Conservation (phyloP, 2,329 filamentous ascomycete species). For the Ascochyta fabae region DNA sequence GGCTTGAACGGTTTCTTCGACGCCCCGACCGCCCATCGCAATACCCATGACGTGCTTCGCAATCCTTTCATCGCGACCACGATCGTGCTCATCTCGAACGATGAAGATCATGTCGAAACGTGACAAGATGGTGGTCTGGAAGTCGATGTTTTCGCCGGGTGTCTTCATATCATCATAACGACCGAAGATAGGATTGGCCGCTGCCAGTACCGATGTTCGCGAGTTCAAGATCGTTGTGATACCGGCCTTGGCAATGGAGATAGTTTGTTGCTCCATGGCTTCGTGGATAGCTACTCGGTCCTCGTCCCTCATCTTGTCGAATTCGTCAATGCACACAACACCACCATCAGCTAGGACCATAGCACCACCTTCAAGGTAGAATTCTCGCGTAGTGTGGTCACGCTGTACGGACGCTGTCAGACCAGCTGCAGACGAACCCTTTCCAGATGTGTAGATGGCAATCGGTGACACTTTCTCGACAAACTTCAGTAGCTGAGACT, state of each 20-base stretch:
- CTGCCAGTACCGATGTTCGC: constrained; percentile 90
- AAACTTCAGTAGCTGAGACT: constrained; percentile 96
- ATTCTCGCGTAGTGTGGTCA: constrained; percentile 89
- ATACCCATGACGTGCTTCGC: constrained; percentile 97
- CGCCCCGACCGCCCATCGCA: constrained; percentile 86
- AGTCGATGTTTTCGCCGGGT: constrained; percentile 98
- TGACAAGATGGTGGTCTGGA: constrained; percentile 96
- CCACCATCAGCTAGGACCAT: constrained; percentile 98
- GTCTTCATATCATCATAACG: constrained; percentile 98
- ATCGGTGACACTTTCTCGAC: constrained; percentile 96
- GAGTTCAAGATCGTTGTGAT: constrained; percentile 98
- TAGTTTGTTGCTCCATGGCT: constrained; percentile 99
- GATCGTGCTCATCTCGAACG: constrained; percentile 91
- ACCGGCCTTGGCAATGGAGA: constrained; percentile 97
- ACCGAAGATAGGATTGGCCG: constrained; percentile 96
- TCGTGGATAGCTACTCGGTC: constrained; percentile 98
- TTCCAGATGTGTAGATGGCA: constrained; percentile 97
- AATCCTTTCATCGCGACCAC: constrained; percentile 87
- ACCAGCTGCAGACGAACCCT: constrained; percentile 96
- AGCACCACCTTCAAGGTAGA: constrained; percentile 96
- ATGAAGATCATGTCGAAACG: constrained; percentile 99
- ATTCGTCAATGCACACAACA: constrained; percentile 98
- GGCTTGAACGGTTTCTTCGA: constrained; percentile 82
- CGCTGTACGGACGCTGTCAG: constrained; percentile 95
- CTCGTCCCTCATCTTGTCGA: constrained; percentile 99